These are phyloP conservation scores for Fusarium beomiforme DNA, from an alignment of 2,329 filamentous ascomycete species.

Conservation along the genomic window DNA sequence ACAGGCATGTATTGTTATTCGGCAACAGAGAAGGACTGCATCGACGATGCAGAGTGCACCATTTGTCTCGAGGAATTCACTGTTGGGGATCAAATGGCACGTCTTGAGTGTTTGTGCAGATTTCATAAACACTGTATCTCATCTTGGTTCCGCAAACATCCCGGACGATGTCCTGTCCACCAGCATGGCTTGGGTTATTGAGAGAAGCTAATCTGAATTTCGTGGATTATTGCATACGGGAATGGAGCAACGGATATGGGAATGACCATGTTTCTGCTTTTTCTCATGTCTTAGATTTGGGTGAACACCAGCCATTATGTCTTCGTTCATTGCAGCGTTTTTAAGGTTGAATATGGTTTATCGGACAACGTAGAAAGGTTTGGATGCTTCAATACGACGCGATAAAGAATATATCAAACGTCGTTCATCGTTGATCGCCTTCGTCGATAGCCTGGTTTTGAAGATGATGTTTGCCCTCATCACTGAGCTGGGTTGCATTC, in stretches of 20 bases:
- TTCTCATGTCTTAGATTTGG: slow-evolving; percentile 30
- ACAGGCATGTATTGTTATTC: slow-evolving; percentile 72
- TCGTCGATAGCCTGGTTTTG: background rate
- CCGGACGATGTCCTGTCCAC: slow-evolving; percentile 72
- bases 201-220: slow-evolving; percentile 16
- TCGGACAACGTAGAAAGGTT: background rate
- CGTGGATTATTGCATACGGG: slow-evolving; percentile 33
- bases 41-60: slow-evolving; percentile 74
- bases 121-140: slow-evolving; percentile 71
- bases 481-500: background rate
- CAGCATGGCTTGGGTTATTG: slow-evolving; percentile 69
- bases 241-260: slow-evolving; percentile 29
- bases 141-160: slow-evolving; percentile 70
- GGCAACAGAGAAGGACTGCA: slow-evolving; percentile 74
- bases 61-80: slow-evolving; percentile 75
- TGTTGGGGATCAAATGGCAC: slow-evolving; percentile 70
- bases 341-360: slow-evolving; percentile 10
- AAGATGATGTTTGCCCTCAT: background rate
- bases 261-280: slow-evolving; percentile 21
- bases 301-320: slow-evolving; percentile 23
- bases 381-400: background rate
- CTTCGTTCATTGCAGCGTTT: slow-evolving; percentile 21
- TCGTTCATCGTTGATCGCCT: background rate
- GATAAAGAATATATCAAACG: background rate
- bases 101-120: slow-evolving; percentile 72